Base-by-base conservation (phyloP, 2,329 filamentous ascomycete genomes). In the Davidsoniella virescens region DNA sequence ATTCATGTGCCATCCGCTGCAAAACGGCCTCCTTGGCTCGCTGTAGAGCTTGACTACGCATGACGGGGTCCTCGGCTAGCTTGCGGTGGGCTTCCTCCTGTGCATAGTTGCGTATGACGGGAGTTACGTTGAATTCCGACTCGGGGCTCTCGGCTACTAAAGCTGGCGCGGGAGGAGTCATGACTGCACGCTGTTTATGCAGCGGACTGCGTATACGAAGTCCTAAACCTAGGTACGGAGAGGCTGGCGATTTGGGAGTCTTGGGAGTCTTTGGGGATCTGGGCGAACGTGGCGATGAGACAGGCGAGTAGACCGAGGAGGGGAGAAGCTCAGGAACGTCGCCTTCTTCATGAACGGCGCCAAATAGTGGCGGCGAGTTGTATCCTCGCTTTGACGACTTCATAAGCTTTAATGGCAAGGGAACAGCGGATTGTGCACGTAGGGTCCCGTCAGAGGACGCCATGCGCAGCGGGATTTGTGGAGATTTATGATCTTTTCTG, bases 21-120 rank as follows among this genome's bases (percentile, higher is more conserved):
- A 81, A 63, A 10, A 82, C 76, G 0, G 74, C 72, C 55, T 76
- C 74, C 59, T 75, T 76, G 33, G 77, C 78, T 52, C 73, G 71
- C 57, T 70, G 68, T 46, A 82, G 64, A 8, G 75, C 73, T 55
- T 67, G 72, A 4, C 67, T 66, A 51, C 76, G 70, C 49, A 72
- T 70, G 7, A 69, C 70, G 2, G 70, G 67, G 56, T 80, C 75
- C 55, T 80, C 71, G 17, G 75, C 76, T 20, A 78, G 65, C 42
- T 70, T 66, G 9, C 72, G 67, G 54, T 77, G 73, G 2, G 67
- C 65, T 56, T 73, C 69, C 57, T 80, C 76, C 53, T 72, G 70
- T 56, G 72, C 68, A 40, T 23, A 64, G 57, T 76, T 71, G 55
- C 75, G 73, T 60, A 78, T 76, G 26, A 78, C 71, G 2, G 73